A percentile compares a stretch with the other conserved stretches of the same genome.
phyloP scores from a whole-genome alignment of 176 grass and related monocot species.

The Ensete ventricosum region DNA sequence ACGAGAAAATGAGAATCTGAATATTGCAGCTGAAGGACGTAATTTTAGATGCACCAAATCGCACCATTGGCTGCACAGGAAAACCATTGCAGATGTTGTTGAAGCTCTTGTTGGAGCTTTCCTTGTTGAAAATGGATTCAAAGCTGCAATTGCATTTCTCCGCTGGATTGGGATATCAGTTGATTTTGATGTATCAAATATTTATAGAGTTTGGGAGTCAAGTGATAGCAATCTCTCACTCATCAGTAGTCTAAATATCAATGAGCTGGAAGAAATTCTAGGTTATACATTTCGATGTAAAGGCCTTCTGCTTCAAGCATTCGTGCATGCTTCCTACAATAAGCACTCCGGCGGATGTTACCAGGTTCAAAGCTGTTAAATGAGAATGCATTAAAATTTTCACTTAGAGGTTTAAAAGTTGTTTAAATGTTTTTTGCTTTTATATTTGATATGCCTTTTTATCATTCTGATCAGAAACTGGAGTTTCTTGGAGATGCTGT shows the following conservation, averaged over 20 bases:
- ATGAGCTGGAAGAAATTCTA: constrained; percentile 58
- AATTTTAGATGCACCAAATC: constrained; percentile 63
- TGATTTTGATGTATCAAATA: constrained; percentile 46
- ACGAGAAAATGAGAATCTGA: constrained; percentile 21
- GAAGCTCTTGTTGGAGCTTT: constrained; percentile 83
- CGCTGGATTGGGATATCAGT: constrained; percentile 71
- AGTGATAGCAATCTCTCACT: constrained; percentile 68
- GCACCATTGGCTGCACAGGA: constrained; percentile 85
- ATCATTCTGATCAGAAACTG: constrained; percentile 52
- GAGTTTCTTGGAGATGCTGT: constrained; percentile 97
- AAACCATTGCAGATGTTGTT: constrained; percentile 85
- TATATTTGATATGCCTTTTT: not conserved
- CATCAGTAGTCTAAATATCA: constrained; percentile 27
- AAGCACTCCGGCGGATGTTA: constrained; percentile 85
- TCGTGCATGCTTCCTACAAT: constrained; percentile 76
- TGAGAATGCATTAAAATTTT: not conserved
- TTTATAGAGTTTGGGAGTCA: constrained; percentile 42
- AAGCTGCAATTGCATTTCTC: constrained; percentile 77
- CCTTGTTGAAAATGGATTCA: constrained; percentile 92
- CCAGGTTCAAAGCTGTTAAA: constrained; percentile 40
- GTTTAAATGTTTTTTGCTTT: not conserved
- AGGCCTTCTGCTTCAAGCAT: constrained; percentile 71
- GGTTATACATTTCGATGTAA: constrained; percentile 58
- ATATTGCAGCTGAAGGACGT: constrained; percentile 32
- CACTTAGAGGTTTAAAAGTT: not conserved